These are phyloP conservation scores for Elongisporangium prolatum DNA, from an alignment of 352 stramenopile genomes.

Conservation along the genomic window DNA sequence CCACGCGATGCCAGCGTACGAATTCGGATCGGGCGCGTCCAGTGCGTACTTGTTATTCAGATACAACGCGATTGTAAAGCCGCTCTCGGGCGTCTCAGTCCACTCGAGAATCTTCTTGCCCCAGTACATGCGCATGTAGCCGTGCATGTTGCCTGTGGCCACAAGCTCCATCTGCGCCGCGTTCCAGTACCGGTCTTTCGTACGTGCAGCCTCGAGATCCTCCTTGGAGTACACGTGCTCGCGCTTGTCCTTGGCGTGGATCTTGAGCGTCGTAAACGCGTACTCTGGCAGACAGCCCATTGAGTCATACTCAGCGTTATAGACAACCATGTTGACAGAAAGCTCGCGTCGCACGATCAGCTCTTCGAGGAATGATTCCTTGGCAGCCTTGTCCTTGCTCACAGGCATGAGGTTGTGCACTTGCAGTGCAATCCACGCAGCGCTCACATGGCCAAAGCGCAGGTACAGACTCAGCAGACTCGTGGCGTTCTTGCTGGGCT, in stretches of 20 bases:
- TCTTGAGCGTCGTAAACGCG: slow-evolving; percentile 89
- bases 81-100: slow-evolving; percentile 89
- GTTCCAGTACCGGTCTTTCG: slow-evolving; percentile 98
- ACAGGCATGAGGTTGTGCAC: slow-evolving; percentile 70
- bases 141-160: slow-evolving; percentile 89
- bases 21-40: slow-evolving; percentile 96
- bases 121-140: slow-evolving; percentile 99
- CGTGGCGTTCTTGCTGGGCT: slow-evolving; percentile 91
- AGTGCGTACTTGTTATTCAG: slow-evolving; percentile 99
- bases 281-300: slow-evolving; percentile 88
- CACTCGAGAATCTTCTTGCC: slow-evolving; percentile 99
- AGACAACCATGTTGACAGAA: slow-evolving; percentile 97
- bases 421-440: slow-evolving; percentile 57
- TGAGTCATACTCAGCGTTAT: slow-evolving; percentile 94
- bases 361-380: slow-evolving; percentile 96
- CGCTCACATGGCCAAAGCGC: slow-evolving; percentile 89
- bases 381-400: slow-evolving; percentile 53
- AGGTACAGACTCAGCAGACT: slow-evolving; percentile 93
- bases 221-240: slow-evolving; percentile 90
- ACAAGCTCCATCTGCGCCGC: slow-evolving; percentile 96
- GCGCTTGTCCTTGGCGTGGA: slow-evolving; percentile 85
- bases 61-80: slow-evolving; percentile 90
- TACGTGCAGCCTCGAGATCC: slow-evolving; percentile 90
- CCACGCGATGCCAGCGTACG: slow-evolving; percentile 81
- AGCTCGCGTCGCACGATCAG: slow-evolving; percentile 96